Percentiles rank a stretch among this genome's conserved stretches.
Conservation (phyloP, 495 filamentous ascomycete species). For the Lentithecium fluviatile region DNA sequence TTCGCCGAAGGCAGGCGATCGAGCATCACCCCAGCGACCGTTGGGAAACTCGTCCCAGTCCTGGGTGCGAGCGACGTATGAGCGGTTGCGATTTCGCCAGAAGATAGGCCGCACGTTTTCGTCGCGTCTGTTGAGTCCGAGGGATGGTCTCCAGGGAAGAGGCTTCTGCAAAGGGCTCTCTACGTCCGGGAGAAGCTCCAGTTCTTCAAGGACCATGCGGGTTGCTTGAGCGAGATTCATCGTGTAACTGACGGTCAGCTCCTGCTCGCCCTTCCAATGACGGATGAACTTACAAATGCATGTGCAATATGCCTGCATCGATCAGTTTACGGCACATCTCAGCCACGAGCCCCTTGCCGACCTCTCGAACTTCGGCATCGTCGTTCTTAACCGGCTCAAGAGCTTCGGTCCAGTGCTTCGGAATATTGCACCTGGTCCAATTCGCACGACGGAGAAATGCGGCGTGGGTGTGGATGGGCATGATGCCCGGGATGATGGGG, state of each 20-base stretch:
- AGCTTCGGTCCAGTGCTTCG: conserved; percentile 72
- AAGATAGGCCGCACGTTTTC: conserved; percentile 99
- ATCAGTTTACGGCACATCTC: conserved; percentile 86
- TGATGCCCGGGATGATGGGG: conserved; percentile 95
- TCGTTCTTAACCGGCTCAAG: conserved; percentile 96
- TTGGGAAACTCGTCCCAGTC: conserved; percentile 99
- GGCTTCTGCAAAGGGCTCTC: conserved; percentile 75
- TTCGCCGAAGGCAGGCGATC: conserved; percentile 96
- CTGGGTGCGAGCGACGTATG: conserved; percentile 91
- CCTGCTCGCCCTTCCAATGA: neutral
- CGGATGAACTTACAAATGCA: conserved; percentile 71
- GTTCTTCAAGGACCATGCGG: conserved; percentile 86
- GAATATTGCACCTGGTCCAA: conserved; percentile 82
- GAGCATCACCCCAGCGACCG: conserved; percentile 96
- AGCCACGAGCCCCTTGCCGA: conserved; percentile 86
- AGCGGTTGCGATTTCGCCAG: conserved; percentile 96
- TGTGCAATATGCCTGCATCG: conserved; percentile 74
- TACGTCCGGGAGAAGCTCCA: conserved; percentile 73
- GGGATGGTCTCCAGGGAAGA: conserved; percentile 92
- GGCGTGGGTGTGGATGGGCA: conserved; percentile 96
- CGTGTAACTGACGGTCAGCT: conserved; percentile 67
- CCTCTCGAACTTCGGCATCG: conserved; percentile 85
- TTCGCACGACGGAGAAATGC: conserved; percentile 85
- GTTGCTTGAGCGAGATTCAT: conserved; percentile 98
- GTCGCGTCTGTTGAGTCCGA: conserved; percentile 78